Evolutionary conservation across 345 rosid species (phyloP).

Genomic region (Salix udensis): DNA sequence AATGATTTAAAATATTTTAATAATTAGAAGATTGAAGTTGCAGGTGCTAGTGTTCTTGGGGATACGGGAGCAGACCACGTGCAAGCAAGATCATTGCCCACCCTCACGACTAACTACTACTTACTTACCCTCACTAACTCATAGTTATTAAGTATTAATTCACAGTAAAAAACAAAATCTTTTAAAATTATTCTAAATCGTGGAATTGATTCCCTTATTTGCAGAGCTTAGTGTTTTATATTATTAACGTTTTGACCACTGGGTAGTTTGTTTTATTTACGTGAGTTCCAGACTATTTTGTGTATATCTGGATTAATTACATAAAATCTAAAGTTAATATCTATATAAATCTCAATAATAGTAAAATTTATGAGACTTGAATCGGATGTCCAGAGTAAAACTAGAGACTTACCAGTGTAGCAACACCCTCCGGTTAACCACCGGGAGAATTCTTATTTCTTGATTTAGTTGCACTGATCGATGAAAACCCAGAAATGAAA

Average conservation of each 20-base stretch:
- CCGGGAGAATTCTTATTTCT: background rate
- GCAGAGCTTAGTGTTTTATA: constrained; percentile 1
- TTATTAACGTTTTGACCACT: constrained; percentile 27
- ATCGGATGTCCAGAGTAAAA: too few species aligned
- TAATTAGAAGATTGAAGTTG: constrained; percentile 31
- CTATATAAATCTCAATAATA: too few species aligned
- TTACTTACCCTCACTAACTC: background rate
- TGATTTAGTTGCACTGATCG: constrained; percentile 20
- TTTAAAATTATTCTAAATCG: background rate
- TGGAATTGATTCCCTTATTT: background rate
- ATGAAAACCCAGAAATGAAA: constrained; percentile 7
- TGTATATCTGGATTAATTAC: too few species aligned
- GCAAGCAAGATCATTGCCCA: constrained; percentile 48
- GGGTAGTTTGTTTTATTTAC: background rate
- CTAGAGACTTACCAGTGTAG: too few species aligned
- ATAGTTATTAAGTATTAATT: constrained; percentile 9
- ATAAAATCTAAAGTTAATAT: too few species aligned
- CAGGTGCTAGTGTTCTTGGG: constrained; percentile 47
- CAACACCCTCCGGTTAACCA: constrained; percentile 15
- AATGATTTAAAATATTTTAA: constrained; percentile 6
- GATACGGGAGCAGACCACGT: constrained; percentile 47
- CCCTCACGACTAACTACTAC: constrained; percentile 37
- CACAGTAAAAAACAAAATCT: background rate
- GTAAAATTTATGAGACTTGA: too few species aligned
- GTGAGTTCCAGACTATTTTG: too few species aligned